phyloP scores from a whole-genome alignment of 2,329 filamentous ascomycete genomes.

The Penicillium occitanis region DNA sequence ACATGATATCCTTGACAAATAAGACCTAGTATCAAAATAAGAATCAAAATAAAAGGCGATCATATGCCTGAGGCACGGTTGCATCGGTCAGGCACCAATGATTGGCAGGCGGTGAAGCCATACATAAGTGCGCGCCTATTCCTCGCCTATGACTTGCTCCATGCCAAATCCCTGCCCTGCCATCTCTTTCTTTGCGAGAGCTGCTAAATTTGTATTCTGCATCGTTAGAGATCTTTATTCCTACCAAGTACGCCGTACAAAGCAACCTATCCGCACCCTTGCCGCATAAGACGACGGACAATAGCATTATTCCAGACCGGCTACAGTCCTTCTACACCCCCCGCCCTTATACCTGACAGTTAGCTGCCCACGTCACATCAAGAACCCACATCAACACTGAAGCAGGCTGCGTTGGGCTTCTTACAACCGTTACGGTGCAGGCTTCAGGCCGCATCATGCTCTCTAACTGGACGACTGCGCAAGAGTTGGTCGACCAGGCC shows the following conservation, averaged over 20 bases:
- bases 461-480: conserved; percentile 11
- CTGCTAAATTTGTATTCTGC: background rate
- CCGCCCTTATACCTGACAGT: conserved; percentile 12
- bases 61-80: conserved; percentile 6
- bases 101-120: conserved; percentile 19
- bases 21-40: background rate
- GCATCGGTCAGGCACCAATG: conserved; percentile 15
- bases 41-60: background rate
- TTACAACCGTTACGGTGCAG: conserved; percentile 4
- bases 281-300: background rate
- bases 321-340: conserved; percentile 8
- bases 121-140: conserved; percentile 13
- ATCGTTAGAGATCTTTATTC: background rate
- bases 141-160: conserved; percentile 9
- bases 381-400: conserved; percentile 13
- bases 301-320: background rate
- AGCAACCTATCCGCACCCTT: background rate
- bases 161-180: background rate
- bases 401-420: background rate
- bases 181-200: background rate
- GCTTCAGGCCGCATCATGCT: conserved; percentile 15
- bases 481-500: conserved; percentile 12
- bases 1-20: background rate
- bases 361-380: conserved; percentile 19
- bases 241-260: background rate